phyloP scores from a whole-genome alignment of 495 filamentous ascomycete species.

The Geoglossum glabrum region DNA sequence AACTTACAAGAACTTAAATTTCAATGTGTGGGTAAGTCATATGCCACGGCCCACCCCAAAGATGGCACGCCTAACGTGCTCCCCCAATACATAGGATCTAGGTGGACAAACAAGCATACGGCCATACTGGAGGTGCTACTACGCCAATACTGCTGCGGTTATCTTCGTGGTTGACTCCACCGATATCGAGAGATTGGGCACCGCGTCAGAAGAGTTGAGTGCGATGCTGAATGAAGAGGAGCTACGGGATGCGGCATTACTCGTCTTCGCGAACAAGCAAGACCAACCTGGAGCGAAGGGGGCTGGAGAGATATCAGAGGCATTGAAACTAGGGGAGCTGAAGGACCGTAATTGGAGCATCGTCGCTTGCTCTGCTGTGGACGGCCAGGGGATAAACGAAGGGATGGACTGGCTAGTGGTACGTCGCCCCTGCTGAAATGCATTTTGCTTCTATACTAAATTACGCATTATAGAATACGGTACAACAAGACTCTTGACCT shows the following conservation, averaged over 20 bases:
- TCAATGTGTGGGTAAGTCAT: conserved; percentile 82
- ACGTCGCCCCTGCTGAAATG: conserved; percentile 9
- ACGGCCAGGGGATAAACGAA: conserved; percentile 80
- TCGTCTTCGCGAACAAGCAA: conserved; percentile 98
- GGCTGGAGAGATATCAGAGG: conserved; percentile 89
- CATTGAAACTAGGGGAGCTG: conserved; percentile 68
- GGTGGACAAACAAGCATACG: conserved; percentile 89
- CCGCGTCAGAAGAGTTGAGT: conserved; percentile 75
- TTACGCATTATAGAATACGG: conserved; percentile 15
- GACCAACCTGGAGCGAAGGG: conserved; percentile 95
- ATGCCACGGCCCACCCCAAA: background rate
- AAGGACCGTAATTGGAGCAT: conserved; percentile 98
- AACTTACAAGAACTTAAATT: conserved; percentile 90
- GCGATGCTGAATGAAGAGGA: conserved; percentile 97
- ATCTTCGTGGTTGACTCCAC: conserved; percentile 97
- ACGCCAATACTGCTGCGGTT: conserved; percentile 96
- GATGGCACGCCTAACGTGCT: background rate
- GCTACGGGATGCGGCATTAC: conserved; percentile 69
- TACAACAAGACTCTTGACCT: conserved; percentile 18
- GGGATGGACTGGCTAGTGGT: conserved; percentile 99
- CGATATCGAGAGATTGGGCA: conserved; percentile 84
- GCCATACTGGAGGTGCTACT: conserved; percentile 98
- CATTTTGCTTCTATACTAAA: background rate
- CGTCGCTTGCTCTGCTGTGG: conserved; percentile 88
- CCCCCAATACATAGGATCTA: conserved; percentile 1